These are phyloP conservation scores for Ogataea allantospora DNA, from an alignment of 805 yeast genomes.

Conservation along the genomic window DNA sequence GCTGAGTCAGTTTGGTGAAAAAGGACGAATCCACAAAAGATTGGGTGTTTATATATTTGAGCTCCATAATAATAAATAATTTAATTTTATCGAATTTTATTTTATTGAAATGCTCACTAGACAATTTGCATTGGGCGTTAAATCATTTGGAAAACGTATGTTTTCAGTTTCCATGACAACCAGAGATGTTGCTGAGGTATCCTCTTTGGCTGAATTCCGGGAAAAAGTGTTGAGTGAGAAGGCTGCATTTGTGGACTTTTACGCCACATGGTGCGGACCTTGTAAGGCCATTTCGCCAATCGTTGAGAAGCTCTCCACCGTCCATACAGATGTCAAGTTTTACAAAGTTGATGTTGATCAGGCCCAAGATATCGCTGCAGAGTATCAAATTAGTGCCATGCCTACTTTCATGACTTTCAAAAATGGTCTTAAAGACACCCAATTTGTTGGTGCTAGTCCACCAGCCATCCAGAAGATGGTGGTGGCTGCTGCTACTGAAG, in stretches of 20 bases:
- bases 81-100: background rate
- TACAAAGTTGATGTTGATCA: conserved; percentile 72
- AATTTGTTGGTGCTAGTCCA: conserved; percentile 66
- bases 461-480: conserved; percentile 33
- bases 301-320: conserved; percentile 42
- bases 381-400: conserved; percentile 68
- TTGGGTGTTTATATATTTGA: conserved; percentile 50
- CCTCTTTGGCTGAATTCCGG: conserved; percentile 36
- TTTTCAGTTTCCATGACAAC: conserved; percentile 1
- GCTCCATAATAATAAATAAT: conserved; percentile 1
- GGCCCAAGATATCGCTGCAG: conserved; percentile 55
- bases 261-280: conserved; percentile 80
- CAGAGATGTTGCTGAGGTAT: conserved; percentile 27
- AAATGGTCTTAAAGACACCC: conserved; percentile 55
- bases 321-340: conserved; percentile 51
- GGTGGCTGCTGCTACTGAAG: conserved; percentile 20
- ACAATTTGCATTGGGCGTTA: conserved; percentile 12
- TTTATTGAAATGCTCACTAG: conserved; percentile 12
- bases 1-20: conserved; percentile 68
- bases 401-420: conserved; percentile 69
- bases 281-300: conserved; percentile 69
- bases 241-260: conserved; percentile 59
- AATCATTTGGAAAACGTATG: conserved; percentile 1
- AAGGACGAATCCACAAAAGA: conserved; percentile 87
- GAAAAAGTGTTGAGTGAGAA: conserved; percentile 35